Evolutionary conservation across 2,329 filamentous ascomycete genomes (phyloP).

Genomic region (Sclerotiophoma versabilis): DNA sequence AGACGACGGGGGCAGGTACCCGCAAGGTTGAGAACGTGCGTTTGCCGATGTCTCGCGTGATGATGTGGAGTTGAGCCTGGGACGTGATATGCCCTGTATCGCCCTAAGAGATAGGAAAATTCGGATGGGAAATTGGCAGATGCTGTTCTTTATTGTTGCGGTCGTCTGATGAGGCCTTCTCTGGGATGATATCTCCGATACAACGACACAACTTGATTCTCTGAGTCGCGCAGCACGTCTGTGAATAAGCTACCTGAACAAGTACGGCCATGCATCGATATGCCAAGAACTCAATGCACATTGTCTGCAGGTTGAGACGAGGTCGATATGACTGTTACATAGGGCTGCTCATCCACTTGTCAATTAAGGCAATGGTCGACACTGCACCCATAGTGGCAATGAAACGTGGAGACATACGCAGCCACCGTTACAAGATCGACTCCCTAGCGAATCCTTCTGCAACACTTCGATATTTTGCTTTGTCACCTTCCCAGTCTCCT

Average conservation of each 20-base stretch:
- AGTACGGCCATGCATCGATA: background rate
- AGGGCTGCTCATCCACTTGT: constrained; percentile 10
- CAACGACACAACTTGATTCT: background rate
- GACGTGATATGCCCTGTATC: background rate
- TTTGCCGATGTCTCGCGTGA: constrained; percentile 10
- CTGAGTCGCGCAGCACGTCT: background rate
- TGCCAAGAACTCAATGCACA: background rate
- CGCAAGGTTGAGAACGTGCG: constrained; percentile 2
- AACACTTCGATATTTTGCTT: constrained; percentile 10
- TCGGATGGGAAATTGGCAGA: background rate
- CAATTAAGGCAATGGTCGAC: background rate
- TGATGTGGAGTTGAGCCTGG: background rate
- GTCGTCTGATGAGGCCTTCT: background rate
- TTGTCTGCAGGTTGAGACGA: background rate
- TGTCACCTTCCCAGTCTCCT: background rate
- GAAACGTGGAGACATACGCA: constrained; percentile 11
- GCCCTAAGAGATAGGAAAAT: background rate
- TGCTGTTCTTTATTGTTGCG: background rate
- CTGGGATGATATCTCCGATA: background rate
- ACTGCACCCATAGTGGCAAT: constrained; percentile 14
- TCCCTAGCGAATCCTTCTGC: constrained; percentile 2
- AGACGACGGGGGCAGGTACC: background rate
- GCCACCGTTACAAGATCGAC: constrained; percentile 9
- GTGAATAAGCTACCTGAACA: background rate
- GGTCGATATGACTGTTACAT: background rate